phyloP scores from a whole-genome alignment of 495 filamentous ascomycete species.

The Cenococcum geophilum region DNA sequence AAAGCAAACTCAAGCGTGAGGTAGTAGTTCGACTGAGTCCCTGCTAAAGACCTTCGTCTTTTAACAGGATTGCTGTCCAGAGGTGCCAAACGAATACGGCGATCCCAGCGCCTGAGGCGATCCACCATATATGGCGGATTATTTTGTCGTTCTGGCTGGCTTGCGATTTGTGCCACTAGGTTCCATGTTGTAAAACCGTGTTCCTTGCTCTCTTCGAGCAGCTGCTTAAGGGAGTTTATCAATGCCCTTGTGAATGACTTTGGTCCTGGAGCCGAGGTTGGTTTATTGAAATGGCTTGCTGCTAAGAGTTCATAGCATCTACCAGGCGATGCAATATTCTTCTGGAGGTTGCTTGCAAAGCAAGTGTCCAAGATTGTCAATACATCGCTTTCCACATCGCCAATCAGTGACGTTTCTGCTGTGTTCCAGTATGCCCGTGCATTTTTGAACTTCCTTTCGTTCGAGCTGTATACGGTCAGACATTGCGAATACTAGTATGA shows the following conservation, averaged over 20 bases:
- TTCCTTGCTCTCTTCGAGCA: constrained; percentile 12
- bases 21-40: too few species aligned
- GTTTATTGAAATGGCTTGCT: constrained; percentile 13
- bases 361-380: constrained; percentile 33
- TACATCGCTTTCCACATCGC: constrained; percentile 24
- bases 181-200: constrained; percentile 23
- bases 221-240: constrained; percentile 21
- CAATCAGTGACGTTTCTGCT: neutral
- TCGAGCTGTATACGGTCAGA: neutral
- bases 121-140: neutral
- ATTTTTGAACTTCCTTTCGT: neutral
- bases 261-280: constrained; percentile 21
- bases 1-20: too few species aligned
- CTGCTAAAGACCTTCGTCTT: too few species aligned
- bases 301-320: constrained; percentile 20
- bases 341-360: constrained; percentile 27
- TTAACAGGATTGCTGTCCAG: neutral
- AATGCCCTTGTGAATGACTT: constrained; percentile 28
- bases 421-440: too few species aligned
- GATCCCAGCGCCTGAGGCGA: neutral
- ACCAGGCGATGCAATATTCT: constrained; percentile 17
- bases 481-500: neutral
- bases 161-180: constrained; percentile 20
- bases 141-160: neutral
- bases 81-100: neutral